phyloP scores from a whole-genome alignment of 2,329 filamentous ascomycete species.

The Triangularia setosa region DNA sequence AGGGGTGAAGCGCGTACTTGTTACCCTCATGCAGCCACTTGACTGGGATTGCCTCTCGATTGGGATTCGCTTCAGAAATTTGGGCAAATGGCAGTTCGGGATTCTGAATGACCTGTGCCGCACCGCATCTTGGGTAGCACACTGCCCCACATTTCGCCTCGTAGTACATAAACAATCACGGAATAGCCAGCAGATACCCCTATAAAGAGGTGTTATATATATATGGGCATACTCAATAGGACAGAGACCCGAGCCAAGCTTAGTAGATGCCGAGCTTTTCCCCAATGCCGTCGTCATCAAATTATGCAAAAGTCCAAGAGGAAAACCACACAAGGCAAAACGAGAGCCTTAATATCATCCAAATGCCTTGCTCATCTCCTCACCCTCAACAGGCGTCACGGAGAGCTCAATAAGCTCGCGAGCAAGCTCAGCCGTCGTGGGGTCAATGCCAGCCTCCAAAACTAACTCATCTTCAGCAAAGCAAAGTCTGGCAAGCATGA shows the following conservation, averaged over 20 bases:
- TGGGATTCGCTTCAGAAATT: neutral
- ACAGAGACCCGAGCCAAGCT: neutral
- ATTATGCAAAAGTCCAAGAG: neutral
- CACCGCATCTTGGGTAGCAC: neutral
- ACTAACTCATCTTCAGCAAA: constrained; percentile 77
- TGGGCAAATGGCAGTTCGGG: neutral
- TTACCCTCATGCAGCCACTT: neutral
- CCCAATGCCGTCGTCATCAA: neutral
- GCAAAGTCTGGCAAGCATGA: constrained; percentile 76
- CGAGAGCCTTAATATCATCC: constrained; percentile 15
- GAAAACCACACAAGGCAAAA: neutral
- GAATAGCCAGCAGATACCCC: too few relatives aligned
- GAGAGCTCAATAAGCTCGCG: constrained; percentile 76
- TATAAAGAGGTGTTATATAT: neutral
- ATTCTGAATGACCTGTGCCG: neutral
- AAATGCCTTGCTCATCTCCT: constrained; percentile 39
- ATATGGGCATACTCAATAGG: neutral
- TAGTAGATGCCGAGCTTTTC: neutral
- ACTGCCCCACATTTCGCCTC: too few relatives aligned
- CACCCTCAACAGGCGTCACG: constrained; percentile 69
- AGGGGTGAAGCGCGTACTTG: neutral
- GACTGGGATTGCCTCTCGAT: neutral
- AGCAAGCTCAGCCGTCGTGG: constrained; percentile 75
- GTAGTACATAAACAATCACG: neutral
- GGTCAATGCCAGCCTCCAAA: constrained; percentile 71